Conservation (phyloP, 257 asterid species). For the Plantago elongata region DNA sequence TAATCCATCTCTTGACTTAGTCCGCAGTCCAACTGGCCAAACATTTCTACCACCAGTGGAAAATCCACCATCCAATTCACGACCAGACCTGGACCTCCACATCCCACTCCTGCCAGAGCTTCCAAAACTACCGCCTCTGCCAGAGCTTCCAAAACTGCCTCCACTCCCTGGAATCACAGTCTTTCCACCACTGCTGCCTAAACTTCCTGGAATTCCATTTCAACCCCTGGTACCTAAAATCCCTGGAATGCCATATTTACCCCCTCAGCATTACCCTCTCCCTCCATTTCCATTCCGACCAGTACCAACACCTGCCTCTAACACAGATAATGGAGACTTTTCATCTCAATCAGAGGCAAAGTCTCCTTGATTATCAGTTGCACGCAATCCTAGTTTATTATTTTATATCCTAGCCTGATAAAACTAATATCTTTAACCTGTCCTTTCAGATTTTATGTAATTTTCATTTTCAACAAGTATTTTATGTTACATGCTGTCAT, state of each 20-base stretch:
- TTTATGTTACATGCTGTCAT: not conserved
- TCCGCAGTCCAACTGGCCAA: constrained; percentile 36
- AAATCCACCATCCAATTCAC: constrained; percentile 34
- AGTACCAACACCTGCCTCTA: constrained; percentile 48
- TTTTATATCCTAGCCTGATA: not conserved
- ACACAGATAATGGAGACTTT: constrained; percentile 34
- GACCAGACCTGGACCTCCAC: constrained; percentile 19
- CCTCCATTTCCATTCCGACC: constrained; percentile 67
- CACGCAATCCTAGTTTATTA: constrained; percentile 9
- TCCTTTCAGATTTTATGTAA: constrained; percentile 13
- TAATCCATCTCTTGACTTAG: constrained; percentile 26
- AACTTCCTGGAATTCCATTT: constrained; percentile 34
- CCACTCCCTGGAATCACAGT: constrained; percentile 48
- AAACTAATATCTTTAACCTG: not conserved
- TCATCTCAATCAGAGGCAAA: constrained; percentile 31
- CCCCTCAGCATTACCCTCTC: constrained; percentile 31
- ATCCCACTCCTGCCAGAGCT: constrained; percentile 40
- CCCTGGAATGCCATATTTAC: constrained; percentile 35
- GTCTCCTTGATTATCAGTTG: constrained; percentile 31
- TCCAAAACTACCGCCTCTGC: constrained; percentile 41
- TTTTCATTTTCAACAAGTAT: not conserved
- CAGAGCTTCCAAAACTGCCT: constrained; percentile 55
- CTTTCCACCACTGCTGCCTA: constrained; percentile 5
- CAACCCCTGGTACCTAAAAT: constrained; percentile 36
- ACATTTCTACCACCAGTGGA: constrained; percentile 40